Conservation (phyloP, 129 eudicot species). For the Cynara cardunculus region DNA sequence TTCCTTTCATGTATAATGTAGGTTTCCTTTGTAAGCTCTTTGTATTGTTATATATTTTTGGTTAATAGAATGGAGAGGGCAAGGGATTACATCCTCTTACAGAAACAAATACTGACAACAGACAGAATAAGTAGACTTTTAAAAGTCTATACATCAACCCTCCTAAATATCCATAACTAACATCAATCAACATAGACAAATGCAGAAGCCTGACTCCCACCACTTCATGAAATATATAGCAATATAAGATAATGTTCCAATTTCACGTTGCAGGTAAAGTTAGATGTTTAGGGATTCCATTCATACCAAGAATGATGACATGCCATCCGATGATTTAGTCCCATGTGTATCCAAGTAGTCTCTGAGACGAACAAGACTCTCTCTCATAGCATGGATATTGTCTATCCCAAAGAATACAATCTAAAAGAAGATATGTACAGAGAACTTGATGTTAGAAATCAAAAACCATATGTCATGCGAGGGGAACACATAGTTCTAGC, state of each 20-base stretch:
- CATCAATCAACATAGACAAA: background rate
- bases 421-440: slow-evolving; percentile 38
- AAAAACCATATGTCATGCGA: slow-evolving; percentile 4
- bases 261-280: background rate
- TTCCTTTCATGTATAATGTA: too few relatives aligned
- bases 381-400: slow-evolving; percentile 98
- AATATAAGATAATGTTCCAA: background rate
- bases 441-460: background rate
- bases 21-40: too few relatives aligned
- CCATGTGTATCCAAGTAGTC: slow-evolving; percentile 98
- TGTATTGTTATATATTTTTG: too few relatives aligned
- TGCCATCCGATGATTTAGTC: slow-evolving; percentile 89
- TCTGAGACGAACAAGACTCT: slow-evolving; percentile 89
- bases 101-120: background rate
- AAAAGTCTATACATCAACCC: background rate
- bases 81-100: too few relatives aligned
- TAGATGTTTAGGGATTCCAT: background rate
- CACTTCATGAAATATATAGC: background rate
- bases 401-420: slow-evolving; percentile 96
- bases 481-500: background rate
- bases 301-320: slow-evolving; percentile 86
- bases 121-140: background rate
- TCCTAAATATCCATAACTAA: background rate
- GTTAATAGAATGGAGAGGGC: too few relatives aligned
- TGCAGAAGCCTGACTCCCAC: background rate